phyloP scores from a whole-genome alignment of 495 filamentous ascomycete species.

The Lichenothelia convexa region DNA sequence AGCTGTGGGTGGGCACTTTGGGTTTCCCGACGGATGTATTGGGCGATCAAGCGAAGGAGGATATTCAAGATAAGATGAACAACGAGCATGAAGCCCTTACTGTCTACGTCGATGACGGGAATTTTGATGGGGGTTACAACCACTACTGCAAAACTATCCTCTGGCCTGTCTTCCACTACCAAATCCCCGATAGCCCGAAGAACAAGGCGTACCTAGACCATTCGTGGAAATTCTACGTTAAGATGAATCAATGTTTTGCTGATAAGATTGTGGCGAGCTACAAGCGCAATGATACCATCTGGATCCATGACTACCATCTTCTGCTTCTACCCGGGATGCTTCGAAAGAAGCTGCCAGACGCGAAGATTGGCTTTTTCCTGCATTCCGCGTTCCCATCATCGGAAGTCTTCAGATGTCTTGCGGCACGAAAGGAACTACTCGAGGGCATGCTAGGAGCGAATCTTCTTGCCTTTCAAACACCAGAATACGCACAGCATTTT shows the following conservation, averaged over 20 bases:
- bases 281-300: constrained; percentile 78
- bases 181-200: constrained; percentile 90
- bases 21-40: constrained; percentile 82
- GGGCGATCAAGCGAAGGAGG: constrained; percentile 45
- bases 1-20: constrained; percentile 75
- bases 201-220: constrained; percentile 95
- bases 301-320: constrained; percentile 90
- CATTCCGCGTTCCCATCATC: constrained; percentile 91
- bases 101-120: constrained; percentile 69
- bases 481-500: constrained; percentile 84
- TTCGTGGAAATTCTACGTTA: constrained; percentile 85
- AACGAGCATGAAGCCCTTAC: constrained; percentile 63
- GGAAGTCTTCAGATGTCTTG: constrained; percentile 80
- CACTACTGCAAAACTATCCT: constrained; percentile 64
- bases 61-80: constrained; percentile 61
- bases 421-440: constrained; percentile 63
- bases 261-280: constrained; percentile 76
- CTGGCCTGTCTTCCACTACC: constrained; percentile 70
- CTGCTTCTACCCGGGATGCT: constrained; percentile 85
- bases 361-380: constrained; percentile 86
- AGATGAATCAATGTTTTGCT: constrained; percentile 76
- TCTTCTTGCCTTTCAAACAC: constrained; percentile 77
- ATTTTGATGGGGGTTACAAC: constrained; percentile 80
- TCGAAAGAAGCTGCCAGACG: constrained; percentile 65
- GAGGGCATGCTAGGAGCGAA: constrained; percentile 85